Percentiles rank a stretch among this genome's conserved stretches.
These are phyloP conservation scores for Metschnikowia continentalis DNA, from an alignment of 805 yeast species.

Conservation along the genomic window DNA sequence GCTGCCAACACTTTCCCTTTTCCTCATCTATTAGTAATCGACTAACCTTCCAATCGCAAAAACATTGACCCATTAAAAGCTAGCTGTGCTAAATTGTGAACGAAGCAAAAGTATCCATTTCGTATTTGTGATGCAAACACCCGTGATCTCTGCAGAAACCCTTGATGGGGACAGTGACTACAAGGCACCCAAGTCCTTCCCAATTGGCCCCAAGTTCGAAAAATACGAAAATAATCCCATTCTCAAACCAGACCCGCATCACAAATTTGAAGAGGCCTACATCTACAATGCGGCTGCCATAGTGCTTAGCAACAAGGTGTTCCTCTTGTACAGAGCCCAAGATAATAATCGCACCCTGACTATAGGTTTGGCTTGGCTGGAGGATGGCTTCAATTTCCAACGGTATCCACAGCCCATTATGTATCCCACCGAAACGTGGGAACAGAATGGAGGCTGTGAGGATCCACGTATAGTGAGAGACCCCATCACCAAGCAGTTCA, in stretches of 20 bases:
- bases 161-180: slow-evolving; percentile 30
- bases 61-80: too few species aligned
- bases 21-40: not conserved
- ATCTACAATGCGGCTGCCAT: slow-evolving; percentile 42
- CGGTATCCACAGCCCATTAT: slow-evolving; percentile 30
- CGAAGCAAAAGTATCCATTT: too few species aligned
- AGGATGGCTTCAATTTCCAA: slow-evolving; percentile 33
- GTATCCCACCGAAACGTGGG: slow-evolving; percentile 37
- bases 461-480: slow-evolving; percentile 41
- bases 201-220: slow-evolving; percentile 37
- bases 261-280: slow-evolving; percentile 37
- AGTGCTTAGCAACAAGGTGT: slow-evolving; percentile 35
- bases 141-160: slow-evolving; percentile 23
- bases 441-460: slow-evolving; percentile 39
- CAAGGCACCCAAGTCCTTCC: slow-evolving; percentile 32
- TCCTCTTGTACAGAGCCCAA: slow-evolving; percentile 38
- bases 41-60: too few species aligned
- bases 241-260: slow-evolving; percentile 33
- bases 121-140: slow-evolving; percentile 15
- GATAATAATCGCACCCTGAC: slow-evolving; percentile 29
- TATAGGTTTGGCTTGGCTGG: slow-evolving; percentile 40
- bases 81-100: too few species aligned
- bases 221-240: slow-evolving; percentile 37
- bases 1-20: not conserved
- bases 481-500: slow-evolving; percentile 30